Evolutionary conservation across 1,139 yeast species (phyloP).

Genomic region (Kodamaea plutei): DNA sequence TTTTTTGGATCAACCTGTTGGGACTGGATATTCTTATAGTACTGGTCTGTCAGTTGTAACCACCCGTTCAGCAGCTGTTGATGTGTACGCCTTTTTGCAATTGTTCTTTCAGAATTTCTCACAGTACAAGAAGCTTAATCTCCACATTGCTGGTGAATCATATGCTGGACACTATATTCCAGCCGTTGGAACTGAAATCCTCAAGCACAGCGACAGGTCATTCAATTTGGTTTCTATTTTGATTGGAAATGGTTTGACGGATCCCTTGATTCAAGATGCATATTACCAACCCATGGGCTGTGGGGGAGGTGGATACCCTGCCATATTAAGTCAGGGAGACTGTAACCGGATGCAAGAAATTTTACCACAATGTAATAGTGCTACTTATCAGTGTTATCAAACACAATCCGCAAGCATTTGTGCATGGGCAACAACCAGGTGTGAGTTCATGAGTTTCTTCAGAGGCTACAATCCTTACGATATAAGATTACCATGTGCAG

Average conservation of each 20-base stretch:
- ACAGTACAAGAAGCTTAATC: constrained; percentile 50
- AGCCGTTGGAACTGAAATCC: constrained; percentile 68
- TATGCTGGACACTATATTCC: constrained; percentile 90
- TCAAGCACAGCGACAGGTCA: constrained; percentile 58
- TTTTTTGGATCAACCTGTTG: constrained; percentile 71
- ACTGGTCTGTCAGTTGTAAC: constrained; percentile 50
- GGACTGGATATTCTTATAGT: constrained; percentile 75
- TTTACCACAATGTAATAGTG: constrained; percentile 54
- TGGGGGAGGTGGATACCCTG: constrained; percentile 72
- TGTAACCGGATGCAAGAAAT: constrained; percentile 52
- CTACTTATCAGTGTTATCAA: constrained; percentile 52
- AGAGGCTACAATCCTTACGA: constrained; percentile 71
- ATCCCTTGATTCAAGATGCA: constrained; percentile 63
- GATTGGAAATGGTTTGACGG: constrained; percentile 85
- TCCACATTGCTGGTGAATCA: constrained; percentile 86
- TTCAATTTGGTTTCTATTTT: constrained; percentile 68
- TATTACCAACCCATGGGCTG: constrained; percentile 82
- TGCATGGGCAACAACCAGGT: constrained; percentile 57
- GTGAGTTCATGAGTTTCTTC: constrained; percentile 41
- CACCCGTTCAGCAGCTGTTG: constrained; percentile 72
- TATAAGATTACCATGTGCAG: constrained; percentile 57
- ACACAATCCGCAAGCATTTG: constrained; percentile 45
- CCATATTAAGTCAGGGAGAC: constrained; percentile 57
- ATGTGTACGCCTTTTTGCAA: constrained; percentile 74
- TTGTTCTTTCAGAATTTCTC: constrained; percentile 75